phyloP scores from a whole-genome alignment of 495 filamentous ascomycete species.

The Penicillium lividum region DNA sequence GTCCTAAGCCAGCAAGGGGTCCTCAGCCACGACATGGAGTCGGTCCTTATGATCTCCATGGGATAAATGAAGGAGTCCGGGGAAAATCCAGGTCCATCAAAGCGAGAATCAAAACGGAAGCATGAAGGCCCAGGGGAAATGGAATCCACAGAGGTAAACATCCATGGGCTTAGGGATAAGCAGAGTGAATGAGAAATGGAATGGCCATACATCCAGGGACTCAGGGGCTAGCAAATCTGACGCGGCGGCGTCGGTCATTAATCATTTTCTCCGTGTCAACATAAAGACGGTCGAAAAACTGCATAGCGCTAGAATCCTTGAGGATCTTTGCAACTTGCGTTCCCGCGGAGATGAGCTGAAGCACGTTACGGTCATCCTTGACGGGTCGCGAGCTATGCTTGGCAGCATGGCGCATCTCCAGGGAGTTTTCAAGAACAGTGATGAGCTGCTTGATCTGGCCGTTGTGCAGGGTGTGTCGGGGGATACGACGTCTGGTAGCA shows the following conservation, averaged over 20 bases:
- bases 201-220: constrained; percentile 15
- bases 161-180: constrained; percentile 5
- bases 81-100: constrained; percentile 4
- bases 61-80: neutral
- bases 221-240: constrained; percentile 49
- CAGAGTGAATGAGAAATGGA: constrained; percentile 2
- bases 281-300: constrained; percentile 73
- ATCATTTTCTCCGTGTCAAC: constrained; percentile 72
- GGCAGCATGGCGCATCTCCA: constrained; percentile 82
- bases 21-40: neutral
- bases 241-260: constrained; percentile 57
- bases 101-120: constrained; percentile 4
- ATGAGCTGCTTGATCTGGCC: constrained; percentile 88
- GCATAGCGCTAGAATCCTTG: constrained; percentile 79
- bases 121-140: constrained; percentile 7
- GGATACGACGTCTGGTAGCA: constrained; percentile 82
- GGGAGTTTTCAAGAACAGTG: constrained; percentile 77
- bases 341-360: constrained; percentile 82
- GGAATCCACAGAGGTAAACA: constrained; percentile 11
- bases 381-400: constrained; percentile 80
- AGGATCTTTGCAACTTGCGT: constrained; percentile 86
- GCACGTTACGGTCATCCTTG: constrained; percentile 87
- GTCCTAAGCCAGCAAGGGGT: constrained; percentile 4
- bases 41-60: neutral
- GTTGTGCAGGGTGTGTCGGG: constrained; percentile 79